Evolutionary conservation across 495 filamentous ascomycete species (phyloP), one percentile per base, ranked within the genome.

Genomic region (Lasiosphaeriaceae sp.): DNA sequence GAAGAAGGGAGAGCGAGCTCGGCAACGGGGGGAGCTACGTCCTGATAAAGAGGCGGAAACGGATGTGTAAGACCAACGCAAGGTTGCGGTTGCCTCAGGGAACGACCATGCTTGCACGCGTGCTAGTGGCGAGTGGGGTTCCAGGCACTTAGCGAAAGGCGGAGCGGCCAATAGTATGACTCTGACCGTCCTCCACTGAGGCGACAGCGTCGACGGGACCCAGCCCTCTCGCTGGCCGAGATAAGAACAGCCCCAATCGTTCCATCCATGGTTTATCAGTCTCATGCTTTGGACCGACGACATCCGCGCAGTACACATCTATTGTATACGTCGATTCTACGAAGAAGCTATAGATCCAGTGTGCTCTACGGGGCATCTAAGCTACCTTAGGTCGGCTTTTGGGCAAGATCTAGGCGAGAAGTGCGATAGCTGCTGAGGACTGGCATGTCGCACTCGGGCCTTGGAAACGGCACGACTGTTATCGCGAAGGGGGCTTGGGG

Each of bases 11-110:
- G 54, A 31, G 55, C 60, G 63, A 66, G 61, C 48, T 66, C 51
- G 55, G 59, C 56, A 52, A 64, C 63, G 70, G 68, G 26, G 70
- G 72, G 66, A 66, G 65, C 61, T 65, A 53, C 31, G 47, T 57
- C 51, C 56, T 71, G 61, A 65, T 64, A 73, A 68, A 68, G 63
- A 59, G 47, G 57, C 48, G 59, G 60, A 55, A n/a, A 64, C 41
- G 60, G 52, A 55, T 64, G 59, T 66, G 63, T 66, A 60, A 63
- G 63, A 50, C 56, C 22, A 46, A 54, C 52, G 56, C 59, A 54
- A 35, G 53, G 41, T 44, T 53, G 59, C 59, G 41, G 59, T 61
- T 65, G 62, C 62, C 62, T 65, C 59, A 60, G 57, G 57, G 59
- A 62, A 60, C 17, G 44, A 39, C 55, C 56, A 23, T 47, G 56